Evolutionary conservation across 805 yeast genomes (phyloP), one percentile per base, ranked within the genome.

Genomic region (Metschnikowia matae): DNA sequence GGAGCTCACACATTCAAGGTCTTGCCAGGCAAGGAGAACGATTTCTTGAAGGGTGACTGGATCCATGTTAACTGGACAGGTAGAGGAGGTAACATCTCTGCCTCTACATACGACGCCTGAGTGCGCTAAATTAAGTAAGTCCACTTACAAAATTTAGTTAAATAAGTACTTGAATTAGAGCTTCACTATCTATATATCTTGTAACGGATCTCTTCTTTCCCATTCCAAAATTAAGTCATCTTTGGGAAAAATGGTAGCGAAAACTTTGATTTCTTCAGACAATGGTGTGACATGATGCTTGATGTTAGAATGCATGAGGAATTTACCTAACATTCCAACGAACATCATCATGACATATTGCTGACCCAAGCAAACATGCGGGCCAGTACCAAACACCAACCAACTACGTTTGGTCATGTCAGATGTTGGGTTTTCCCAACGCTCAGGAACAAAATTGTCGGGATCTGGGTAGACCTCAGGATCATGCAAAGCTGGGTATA

Each of bases 1-100:
- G 99, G 99, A 78, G 98, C 99, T 60, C 99, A 92, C 83, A 94
- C 99, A 68, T 92, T 94, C 90, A 83, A 83, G 74, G 95, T 94
- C 58, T 79, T 90, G 70, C 96, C 96, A 63, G 94, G 92, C 74
- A 71, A 64, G 64, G 96, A 89, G 63, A 79, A 81, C 68, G 89
- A 77, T 48, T 74, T 74, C 69, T 81, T 87, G 75, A 92, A 94
- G 77, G 83, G 75, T 60, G 94, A 81, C 65, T 84, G 85, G 79
- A 86, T 92, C 74, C 99, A 92, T 79, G 81, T 94, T 69, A 92
- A 92, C 94, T 92, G 99, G 99, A 92, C 98, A 61, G 98, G 98
- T 73, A 84, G 83, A 67, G 98, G 99, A 77, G 99, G 99, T 80
- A 85, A 94, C 76, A 88, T 91, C 61, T 87, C 97, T 63, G 96